A percentile compares a stretch with the other conserved stretches of the same genome.
These are phyloP conservation scores for Salix viminalis DNA, from an alignment of 345 rosid genomes.

Conservation along the genomic window DNA sequence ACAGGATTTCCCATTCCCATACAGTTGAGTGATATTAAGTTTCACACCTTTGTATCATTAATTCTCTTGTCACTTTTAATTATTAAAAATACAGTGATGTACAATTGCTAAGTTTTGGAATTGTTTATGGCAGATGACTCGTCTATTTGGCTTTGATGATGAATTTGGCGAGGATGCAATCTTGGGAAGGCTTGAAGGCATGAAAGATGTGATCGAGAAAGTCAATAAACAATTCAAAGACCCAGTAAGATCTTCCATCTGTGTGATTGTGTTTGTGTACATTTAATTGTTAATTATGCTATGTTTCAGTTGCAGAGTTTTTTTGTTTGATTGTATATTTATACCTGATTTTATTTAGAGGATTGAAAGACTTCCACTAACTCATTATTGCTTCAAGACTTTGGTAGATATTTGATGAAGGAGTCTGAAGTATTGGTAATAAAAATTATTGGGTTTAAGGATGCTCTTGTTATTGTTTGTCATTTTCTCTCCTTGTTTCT, in stretches of 20 bases:
- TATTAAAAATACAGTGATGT: background rate
- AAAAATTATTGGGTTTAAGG: background rate
- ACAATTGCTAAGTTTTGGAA: background rate
- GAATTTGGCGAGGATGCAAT: slow-evolving; percentile 97
- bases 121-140: slow-evolving; percentile 63
- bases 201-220: slow-evolving; percentile 97
- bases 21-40: background rate
- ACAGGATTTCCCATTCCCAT: background rate
- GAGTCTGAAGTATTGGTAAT: background rate
- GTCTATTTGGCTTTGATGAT: slow-evolving; percentile 78
- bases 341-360: background rate
- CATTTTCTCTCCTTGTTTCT: background rate
- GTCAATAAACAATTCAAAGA: slow-evolving; percentile 94
- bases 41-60: background rate
- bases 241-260: slow-evolving; percentile 55
- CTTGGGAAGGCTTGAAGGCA: slow-evolving; percentile 93
- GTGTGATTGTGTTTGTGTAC: background rate
- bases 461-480: background rate
- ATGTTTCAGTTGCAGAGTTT: background rate
- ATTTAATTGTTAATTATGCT: background rate
- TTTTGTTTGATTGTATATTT: background rate
- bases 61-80: background rate
- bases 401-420: background rate
- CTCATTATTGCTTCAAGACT: background rate
- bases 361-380: background rate